Conservation (phyloP, 305 asterid genomes). For the Salvia sclarea region DNA sequence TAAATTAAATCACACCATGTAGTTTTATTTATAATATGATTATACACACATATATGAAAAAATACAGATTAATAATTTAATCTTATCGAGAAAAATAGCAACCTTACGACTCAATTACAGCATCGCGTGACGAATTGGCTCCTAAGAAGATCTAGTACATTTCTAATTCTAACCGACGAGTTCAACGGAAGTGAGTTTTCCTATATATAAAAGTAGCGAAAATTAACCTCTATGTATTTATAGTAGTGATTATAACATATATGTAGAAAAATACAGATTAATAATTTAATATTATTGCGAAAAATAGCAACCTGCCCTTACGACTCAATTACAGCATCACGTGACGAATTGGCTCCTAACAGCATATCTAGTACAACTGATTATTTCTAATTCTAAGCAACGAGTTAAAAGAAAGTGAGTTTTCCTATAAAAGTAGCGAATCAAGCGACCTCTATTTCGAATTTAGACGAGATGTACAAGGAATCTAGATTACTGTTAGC, state of each 20-base stretch:
- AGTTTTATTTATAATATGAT: neutral
- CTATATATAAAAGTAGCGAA: constrained; percentile 12
- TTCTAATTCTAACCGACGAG: neutral
- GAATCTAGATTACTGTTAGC: constrained; percentile 23
- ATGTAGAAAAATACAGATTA: neutral
- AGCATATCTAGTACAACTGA: neutral
- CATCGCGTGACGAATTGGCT: constrained; percentile 5
- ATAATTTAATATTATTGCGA: neutral
- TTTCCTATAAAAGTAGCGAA: constrained; percentile 18
- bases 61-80: neutral
- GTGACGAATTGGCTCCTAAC: constrained; percentile 20
- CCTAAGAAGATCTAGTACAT: neutral
- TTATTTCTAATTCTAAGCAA: neutral
- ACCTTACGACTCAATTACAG: neutral
- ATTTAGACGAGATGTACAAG: constrained; percentile 17
- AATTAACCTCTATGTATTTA: constrained; percentile 6
- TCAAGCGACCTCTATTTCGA: constrained; percentile 12
- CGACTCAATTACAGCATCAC: neutral
- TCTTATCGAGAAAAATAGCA: neutral
- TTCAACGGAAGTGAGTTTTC: constrained; percentile 3
- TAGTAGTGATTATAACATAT: no score
- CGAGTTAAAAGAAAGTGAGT: neutral
- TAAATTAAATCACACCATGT: constrained; percentile 9
- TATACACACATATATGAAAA: neutral
- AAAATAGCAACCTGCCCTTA: neutral